Evolutionary conservation across 2,329 filamentous ascomycete genomes (phyloP), one percentile per base, ranked within the genome.

Genomic region (Chrysoporthe austroafricana): DNA sequence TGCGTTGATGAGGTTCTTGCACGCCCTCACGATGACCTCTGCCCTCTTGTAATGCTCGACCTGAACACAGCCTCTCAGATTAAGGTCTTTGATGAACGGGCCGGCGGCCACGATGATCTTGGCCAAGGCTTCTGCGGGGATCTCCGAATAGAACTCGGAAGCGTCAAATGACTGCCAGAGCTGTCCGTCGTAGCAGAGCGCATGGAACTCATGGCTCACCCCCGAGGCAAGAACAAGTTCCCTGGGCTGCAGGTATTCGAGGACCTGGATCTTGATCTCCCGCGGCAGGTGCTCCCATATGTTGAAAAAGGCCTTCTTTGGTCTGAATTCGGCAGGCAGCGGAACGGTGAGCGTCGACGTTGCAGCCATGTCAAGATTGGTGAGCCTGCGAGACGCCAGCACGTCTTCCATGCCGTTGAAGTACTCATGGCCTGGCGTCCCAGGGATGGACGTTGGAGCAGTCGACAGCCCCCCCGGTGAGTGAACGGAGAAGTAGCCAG

Each of bases 151-250:
- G 78, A 95, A 98, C 62, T 92, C 89, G 8, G 93, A 90, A 1
- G 92, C 89, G 77, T 98, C 94, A 61, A 98, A 85, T 54, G 86
- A 88, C 3, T 89, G 90, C 96, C 96, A 99, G 18, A 98, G 81
- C 79, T 99, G 96, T 1, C 96, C 96, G 77, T 99, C 95, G 73
- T 95, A 97, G 79, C 95, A 97, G 79, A 92, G 89, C 60, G 86
- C 84, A 77, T 97, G 84, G 83, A 96, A 97, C 6, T 85, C 80
- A 77, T 89, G 93, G 76, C 89, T 95, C 26, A 96, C 91, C 21
- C 88, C 82, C 0, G 95, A 97, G 66, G 87, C 87, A 68, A 89
- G 87, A 13, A 97, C 88, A 44, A 98, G 86, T 76, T 98, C 90
- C 75, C 90, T 93, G 0, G 94, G 94, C 39, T 84, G 83, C 26